phyloP scores from a whole-genome alignment of 495 filamentous ascomycete genomes.

The Aspergillus funiculosus region DNA sequence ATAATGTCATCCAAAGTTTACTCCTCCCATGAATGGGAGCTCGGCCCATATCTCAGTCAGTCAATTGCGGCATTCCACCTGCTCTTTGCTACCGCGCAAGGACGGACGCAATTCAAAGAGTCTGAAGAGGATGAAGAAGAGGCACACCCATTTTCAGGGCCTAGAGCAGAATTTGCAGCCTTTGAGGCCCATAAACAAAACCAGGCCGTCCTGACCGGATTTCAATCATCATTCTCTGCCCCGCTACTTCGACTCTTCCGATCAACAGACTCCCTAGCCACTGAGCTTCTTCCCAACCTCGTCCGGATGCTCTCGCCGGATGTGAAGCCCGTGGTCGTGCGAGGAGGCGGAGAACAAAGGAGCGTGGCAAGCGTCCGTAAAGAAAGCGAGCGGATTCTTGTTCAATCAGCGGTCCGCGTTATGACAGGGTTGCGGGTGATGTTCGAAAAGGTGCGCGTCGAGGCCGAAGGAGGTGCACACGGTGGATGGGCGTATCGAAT shows the following conservation, averaged over 20 bases:
- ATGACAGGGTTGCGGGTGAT: conserved; percentile 73
- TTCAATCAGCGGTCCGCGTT: conserved; percentile 69
- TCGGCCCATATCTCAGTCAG: conserved; percentile 76
- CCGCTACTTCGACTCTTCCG: conserved; percentile 69
- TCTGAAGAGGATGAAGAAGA: conserved; percentile 50
- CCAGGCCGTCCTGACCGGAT: conserved; percentile 46
- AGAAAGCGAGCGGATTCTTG: conserved; percentile 73
- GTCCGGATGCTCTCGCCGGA: conserved; percentile 78
- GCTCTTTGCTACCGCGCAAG: conserved; percentile 63
- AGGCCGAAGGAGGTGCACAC: conserved; percentile 50
- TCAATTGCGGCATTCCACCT: conserved; percentile 85
- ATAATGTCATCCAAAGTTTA: conserved; percentile 67
- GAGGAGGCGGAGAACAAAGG: conserved; percentile 57
- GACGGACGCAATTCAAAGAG: conserved; percentile 31
- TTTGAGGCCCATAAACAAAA: conserved; percentile 69
- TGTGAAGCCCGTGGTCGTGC: conserved; percentile 86
- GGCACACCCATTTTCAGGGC: conserved; percentile 69
- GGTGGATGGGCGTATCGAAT: conserved; percentile 81
- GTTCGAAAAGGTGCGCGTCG: conserved; percentile 77
- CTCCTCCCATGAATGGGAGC: conserved; percentile 78
- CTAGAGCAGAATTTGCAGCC: conserved; percentile 70
- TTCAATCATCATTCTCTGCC: conserved; percentile 52
- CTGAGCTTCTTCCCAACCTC: conserved; percentile 78
- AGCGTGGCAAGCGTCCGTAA: conserved; percentile 80
- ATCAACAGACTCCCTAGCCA: conserved; percentile 63